Percentiles rank a stretch among this genome's conserved stretches.
Evolutionary conservation across 139 green algal species (phyloP).

Genomic region (Dunaliella primolecta): DNA sequence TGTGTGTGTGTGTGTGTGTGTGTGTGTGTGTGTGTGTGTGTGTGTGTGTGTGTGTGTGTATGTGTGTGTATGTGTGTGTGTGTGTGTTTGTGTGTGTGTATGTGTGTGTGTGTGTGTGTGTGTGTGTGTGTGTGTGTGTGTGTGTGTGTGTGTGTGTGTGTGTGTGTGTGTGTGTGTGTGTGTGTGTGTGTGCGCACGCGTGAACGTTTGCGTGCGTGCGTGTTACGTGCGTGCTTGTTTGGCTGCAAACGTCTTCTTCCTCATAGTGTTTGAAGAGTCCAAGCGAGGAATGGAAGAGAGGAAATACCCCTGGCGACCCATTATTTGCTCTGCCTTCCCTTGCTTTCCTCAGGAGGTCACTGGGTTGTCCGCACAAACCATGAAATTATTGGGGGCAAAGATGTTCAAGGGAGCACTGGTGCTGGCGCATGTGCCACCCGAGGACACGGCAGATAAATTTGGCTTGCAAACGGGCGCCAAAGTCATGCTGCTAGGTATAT

Average conservation of each 20-base stretch:
- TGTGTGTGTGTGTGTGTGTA: background rate
- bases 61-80: background rate
- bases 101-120: background rate
- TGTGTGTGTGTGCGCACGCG: background rate
- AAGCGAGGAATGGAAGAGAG: too few relatives aligned
- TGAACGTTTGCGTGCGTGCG: background rate
- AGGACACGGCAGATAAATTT: background rate
- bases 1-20: background rate
- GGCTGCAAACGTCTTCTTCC: too few relatives aligned
- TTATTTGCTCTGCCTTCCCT: too few relatives aligned
- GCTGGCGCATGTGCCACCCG: background rate
- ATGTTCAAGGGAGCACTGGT: background rate
- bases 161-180: background rate
- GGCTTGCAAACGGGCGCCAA: background rate
- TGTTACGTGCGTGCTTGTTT: too few relatives aligned
- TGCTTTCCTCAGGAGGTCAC: too few relatives aligned
- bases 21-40: background rate
- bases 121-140: background rate
- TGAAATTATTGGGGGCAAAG: background rate
- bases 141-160: background rate
- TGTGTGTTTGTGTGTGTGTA: background rate
- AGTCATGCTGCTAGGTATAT: background rate
- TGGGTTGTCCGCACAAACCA: background rate
- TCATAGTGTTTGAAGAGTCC: too few relatives aligned
- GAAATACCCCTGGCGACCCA: too few relatives aligned